phyloP scores from a whole-genome alignment of 306 rosid genomes.

The Boehmeria nivea region DNA sequence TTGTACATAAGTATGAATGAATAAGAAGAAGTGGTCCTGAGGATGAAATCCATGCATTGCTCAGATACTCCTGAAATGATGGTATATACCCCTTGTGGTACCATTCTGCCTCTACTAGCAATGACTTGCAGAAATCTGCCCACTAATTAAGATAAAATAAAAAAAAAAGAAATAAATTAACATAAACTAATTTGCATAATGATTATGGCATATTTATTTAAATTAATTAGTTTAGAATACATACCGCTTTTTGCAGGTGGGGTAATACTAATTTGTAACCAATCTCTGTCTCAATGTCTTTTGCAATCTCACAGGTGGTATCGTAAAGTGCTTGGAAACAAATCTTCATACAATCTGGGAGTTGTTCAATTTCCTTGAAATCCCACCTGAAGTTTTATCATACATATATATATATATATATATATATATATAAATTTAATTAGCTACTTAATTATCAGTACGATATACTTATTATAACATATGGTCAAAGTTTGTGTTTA shows the following conservation, averaged over 20 bases:
- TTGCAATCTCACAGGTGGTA: conserved; percentile 41
- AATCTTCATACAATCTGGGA: conserved; percentile 47
- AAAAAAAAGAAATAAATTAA: background rate
- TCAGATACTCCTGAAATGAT: conserved; percentile 42
- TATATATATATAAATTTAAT: no score
- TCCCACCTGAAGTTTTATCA: conserved; percentile 44
- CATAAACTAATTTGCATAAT: background rate
- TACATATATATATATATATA: background rate
- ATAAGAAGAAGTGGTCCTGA: conserved; percentile 38
- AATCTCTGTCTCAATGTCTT: conserved; percentile 37
- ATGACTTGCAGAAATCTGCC: conserved; percentile 50
- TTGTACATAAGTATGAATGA: conserved; percentile 30
- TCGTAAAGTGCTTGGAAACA: conserved; percentile 43
- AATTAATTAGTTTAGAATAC: background rate
- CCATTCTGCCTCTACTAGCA: conserved; percentile 63
- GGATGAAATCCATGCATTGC: conserved; percentile 55
- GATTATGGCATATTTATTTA: no score
- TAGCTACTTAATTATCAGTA: no score
- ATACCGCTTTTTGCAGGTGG: conserved; percentile 39
- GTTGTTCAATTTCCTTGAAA: conserved; percentile 25
- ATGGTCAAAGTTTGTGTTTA: no score
- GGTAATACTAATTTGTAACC: conserved; percentile 28
- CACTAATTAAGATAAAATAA: conserved; percentile 26
- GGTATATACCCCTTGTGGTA: conserved; percentile 35
- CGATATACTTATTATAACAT: background rate